Base-by-base conservation (phyloP, 345 rosid species). In the Clausena lansium region DNA sequence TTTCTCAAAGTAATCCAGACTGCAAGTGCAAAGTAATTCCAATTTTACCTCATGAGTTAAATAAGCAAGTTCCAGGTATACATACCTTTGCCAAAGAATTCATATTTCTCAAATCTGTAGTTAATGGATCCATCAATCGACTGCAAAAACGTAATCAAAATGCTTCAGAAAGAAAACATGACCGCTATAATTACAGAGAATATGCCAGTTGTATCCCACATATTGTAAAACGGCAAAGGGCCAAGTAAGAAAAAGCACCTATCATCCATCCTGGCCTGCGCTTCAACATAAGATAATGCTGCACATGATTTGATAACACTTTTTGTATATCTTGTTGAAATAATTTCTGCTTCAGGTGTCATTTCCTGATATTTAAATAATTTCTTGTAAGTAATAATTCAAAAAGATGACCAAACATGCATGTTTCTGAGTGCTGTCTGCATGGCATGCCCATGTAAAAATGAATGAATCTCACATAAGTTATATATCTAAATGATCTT, bases 231-330 rank as follows among this genome's bases (percentile, higher is more conserved):
- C 38, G 69, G 70, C 14, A 62, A 60, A 38, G 36, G 57, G 45
- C 38, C 4, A 67, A 69, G 80, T 25, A 76, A 8, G 75, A 76
- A 62, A 77, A 35, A 32, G 67, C 84, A 96, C 98, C 98, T 92
- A 84, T 96, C 99, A 87, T 96, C 99, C 98, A 96, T 96, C 84
- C 97, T 92, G 73, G 99, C 97, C 88, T 96, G 99, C 63, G 99
- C 99, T 94, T 96, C 99, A 87, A 96, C 84, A 83, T 96, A 96
- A 32, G 99, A 94, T 75, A 96, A 86, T 60, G 98, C 97, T 61
- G 95, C 98, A 84, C 97, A 89, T 69, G 99, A 96, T 85, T 88
- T 96, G 82, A 96, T 96, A 47, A 96, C 83, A 80, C 97, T 94
- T 85, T 94, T 96, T 82, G 98, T 86, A 81, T 85, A 96, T 85